Evolutionary conservation across 805 yeast genomes (phyloP).

Genomic region (Komagataella ulmi): DNA sequence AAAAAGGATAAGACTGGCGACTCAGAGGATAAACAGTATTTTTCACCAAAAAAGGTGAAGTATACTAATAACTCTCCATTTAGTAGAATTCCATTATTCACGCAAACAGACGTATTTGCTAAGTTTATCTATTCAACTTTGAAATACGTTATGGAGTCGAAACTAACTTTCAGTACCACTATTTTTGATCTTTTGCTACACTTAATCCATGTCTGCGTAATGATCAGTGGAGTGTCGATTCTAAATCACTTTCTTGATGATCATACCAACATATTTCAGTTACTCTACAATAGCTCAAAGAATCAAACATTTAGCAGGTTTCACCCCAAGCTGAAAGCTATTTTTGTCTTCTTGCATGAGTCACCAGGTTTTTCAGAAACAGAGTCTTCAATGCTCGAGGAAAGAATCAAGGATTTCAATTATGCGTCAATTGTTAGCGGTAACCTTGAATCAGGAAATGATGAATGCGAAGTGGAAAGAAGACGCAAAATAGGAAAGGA

Average conservation of each 20-base stretch:
- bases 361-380: slow-evolving; percentile 1
- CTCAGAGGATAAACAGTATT: slow-evolving; percentile 32
- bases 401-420: background rate
- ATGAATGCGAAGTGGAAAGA: slow-evolving; percentile 30
- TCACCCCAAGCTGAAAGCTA: slow-evolving; percentile 45
- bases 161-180: background rate
- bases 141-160: background rate
- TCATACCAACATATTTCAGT: slow-evolving; percentile 3
- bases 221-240: background rate
- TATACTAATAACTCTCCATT: background rate
- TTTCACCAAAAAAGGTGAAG: slow-evolving; percentile 31
- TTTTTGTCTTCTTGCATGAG: slow-evolving; percentile 19
- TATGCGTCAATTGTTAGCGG: slow-evolving; percentile 9
- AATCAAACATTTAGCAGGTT: slow-evolving; percentile 23
- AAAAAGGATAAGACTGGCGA: slow-evolving; percentile 20
- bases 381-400: background rate
- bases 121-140: background rate
- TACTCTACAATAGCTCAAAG: slow-evolving; percentile 26
- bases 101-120: background rate
- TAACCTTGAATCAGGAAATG: slow-evolving; percentile 8
- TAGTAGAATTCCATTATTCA: background rate
- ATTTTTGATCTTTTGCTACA: slow-evolving; percentile 33
- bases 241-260: background rate
- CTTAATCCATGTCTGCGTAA: slow-evolving; percentile 45
- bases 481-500: slow-evolving; percentile 60